These are phyloP conservation scores for Naganishia vishniacii DNA, from an alignment of 768 basidiomycete species.

Conservation along the genomic window DNA sequence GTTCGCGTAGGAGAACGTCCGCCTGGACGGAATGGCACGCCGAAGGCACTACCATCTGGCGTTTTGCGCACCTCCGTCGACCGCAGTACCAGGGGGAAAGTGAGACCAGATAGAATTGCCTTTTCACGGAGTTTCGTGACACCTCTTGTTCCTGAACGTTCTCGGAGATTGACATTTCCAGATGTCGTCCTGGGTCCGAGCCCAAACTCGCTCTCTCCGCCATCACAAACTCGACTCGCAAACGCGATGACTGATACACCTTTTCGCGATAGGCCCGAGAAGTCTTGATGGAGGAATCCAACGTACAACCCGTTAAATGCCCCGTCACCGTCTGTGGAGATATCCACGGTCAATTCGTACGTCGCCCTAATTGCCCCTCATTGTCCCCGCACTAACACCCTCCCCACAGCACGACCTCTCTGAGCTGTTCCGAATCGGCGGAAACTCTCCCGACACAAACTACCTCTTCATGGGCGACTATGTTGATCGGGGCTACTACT, in stretches of 20 bases:
- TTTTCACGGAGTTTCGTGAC: no score
- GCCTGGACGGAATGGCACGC: no score
- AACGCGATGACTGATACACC: not conserved
- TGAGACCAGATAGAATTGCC: no score
- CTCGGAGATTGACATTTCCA: no score
- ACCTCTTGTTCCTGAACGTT: no score
- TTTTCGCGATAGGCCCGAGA: constrained; percentile 70
- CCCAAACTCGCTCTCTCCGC: no score
- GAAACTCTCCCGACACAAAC: constrained; percentile 95
- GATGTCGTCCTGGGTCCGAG: no score
- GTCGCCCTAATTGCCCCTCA: constrained; percentile 47
- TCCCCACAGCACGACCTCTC: constrained; percentile 87
- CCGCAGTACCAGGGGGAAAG: no score
- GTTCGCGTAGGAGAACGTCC: no score
- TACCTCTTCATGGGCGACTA: constrained; percentile 99
- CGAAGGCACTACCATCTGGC: no score
- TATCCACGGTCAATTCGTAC: constrained; percentile 98
- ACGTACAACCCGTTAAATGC: constrained; percentile 51
- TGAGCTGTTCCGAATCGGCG: constrained; percentile 94
- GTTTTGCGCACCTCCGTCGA: no score
- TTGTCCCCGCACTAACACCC: not conserved
- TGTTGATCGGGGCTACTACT: constrained; percentile 98
- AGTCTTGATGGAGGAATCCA: constrained; percentile 71
- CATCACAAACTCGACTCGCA: no score
- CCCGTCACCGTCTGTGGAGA: constrained; percentile 64